Evolutionary conservation across 1,284 basidiomycete species (phyloP).

Genomic region (Papiliotrema terrestris): DNA sequence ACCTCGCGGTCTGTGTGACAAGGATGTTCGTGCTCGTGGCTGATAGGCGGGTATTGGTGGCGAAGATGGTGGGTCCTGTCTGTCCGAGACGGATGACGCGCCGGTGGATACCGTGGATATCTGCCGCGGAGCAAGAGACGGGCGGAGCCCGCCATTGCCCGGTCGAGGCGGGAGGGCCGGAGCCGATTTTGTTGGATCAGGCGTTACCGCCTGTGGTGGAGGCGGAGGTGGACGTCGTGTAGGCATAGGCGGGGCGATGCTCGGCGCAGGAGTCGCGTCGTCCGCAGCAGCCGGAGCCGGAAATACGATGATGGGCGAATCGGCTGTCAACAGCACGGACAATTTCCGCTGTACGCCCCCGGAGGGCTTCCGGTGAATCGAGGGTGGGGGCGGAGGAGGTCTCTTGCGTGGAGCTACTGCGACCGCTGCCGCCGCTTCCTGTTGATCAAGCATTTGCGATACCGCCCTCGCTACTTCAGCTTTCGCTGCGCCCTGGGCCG

Average conservation of each 20-base stretch:
- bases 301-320: constrained; percentile 20
- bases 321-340: constrained; percentile 16
- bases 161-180: constrained; percentile 6
- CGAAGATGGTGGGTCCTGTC: not conserved
- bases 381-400: constrained; percentile 20
- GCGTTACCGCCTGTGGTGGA: constrained; percentile 5
- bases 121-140: constrained; percentile 5
- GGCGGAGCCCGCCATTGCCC: constrained; percentile 8
- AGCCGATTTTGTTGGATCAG: not conserved
- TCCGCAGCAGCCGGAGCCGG: not conserved
- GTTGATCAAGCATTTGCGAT: constrained; percentile 1
- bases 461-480: constrained; percentile 1
- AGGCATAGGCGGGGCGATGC: constrained; percentile 9
- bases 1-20: constrained; percentile 24
- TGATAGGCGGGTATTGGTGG: not conserved
- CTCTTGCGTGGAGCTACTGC: constrained; percentile 6
- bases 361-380: not conserved
- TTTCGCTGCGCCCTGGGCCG: constrained; percentile 23
- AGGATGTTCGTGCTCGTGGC: not conserved
- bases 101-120: not conserved
- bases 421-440: not conserved
- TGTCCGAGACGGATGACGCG: constrained; percentile 5
- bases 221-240: constrained; percentile 25
- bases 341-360: constrained; percentile 6
- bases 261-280: not conserved